These are phyloP conservation scores for Plantago lanceolata DNA, from an alignment of 305 asterid genomes.

Conservation along the genomic window DNA sequence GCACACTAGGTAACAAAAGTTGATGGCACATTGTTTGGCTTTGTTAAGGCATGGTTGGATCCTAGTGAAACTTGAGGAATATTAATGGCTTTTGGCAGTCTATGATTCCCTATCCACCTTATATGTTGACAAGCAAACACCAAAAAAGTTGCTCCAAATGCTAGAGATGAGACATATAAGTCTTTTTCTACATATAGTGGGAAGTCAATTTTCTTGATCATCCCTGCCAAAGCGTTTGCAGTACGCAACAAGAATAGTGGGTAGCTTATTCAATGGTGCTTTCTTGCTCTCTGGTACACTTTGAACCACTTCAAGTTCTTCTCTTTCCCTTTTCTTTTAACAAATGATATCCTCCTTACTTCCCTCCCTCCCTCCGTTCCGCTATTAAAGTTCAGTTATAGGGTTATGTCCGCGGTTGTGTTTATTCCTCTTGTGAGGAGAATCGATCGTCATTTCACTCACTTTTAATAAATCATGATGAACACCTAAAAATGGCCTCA, in stretches of 20 bases:
- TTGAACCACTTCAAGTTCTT: constrained; percentile 16
- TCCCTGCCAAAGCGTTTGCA: constrained; percentile 27
- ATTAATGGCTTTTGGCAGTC: constrained; percentile 42
- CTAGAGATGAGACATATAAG: constrained; percentile 28
- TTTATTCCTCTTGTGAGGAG: too few relatives aligned
- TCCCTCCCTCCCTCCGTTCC: too few relatives aligned
- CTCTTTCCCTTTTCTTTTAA: too few relatives aligned
- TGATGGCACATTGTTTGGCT: constrained; percentile 43
- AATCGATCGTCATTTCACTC: too few relatives aligned
- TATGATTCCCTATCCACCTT: constrained; percentile 57
- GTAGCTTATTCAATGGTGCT: constrained; percentile 21
- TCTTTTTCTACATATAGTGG: constrained; percentile 23
- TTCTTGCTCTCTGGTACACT: neutral
- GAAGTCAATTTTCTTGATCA: constrained; percentile 24
- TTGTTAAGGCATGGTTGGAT: constrained; percentile 57
- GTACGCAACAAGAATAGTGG: constrained; percentile 25
- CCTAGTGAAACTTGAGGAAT: constrained; percentile 38
- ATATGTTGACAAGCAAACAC: constrained; percentile 49
- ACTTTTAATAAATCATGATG: too few relatives aligned
- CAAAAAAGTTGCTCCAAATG: constrained; percentile 31
- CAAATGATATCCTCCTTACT: too few relatives aligned
- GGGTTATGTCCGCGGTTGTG: too few relatives aligned
- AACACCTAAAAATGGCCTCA: too few relatives aligned
- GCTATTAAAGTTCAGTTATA: neutral
- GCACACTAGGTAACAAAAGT: constrained; percentile 29